Percentiles rank a stretch among this genome's conserved stretches.
phyloP scores from a whole-genome alignment of 1,284 basidiomycete species.

The Sphagnurus paluster region DNA sequence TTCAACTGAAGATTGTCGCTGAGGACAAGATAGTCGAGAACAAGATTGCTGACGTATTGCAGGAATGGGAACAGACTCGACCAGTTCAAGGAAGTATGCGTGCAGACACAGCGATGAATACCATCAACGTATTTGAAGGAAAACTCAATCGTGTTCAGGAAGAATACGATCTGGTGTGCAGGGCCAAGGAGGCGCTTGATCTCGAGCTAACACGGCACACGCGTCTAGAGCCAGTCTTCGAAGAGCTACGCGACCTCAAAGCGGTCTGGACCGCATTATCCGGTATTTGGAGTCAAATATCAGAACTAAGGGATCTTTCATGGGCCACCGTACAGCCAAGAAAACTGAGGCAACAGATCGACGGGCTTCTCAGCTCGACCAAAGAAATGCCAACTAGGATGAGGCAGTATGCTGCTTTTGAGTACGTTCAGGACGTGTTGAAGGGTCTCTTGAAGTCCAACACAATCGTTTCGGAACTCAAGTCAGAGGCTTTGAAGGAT shows the following conservation, averaged over 20 bases:
- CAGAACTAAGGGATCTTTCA: slow-evolving; percentile 83
- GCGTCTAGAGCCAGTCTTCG: slow-evolving; percentile 89
- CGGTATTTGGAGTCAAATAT: slow-evolving; percentile 94
- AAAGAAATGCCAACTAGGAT: slow-evolving; percentile 99
- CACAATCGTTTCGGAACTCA: slow-evolving; percentile 86
- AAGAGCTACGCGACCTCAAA: slow-evolving; percentile 95
- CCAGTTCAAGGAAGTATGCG: slow-evolving; percentile 96
- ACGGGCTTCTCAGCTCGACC: slow-evolving; percentile 84
- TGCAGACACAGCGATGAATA: slow-evolving; percentile 93
- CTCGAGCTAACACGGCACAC: slow-evolving; percentile 90
- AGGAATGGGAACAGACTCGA: slow-evolving; percentile 94
- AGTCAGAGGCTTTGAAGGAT: slow-evolving; percentile 96
- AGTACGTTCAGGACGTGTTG: slow-evolving; percentile 94
- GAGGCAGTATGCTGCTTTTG: slow-evolving; percentile 98
- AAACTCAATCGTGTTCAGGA: slow-evolving; percentile 89
- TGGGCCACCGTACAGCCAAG: slow-evolving; percentile 95
- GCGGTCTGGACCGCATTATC: slow-evolving; percentile 99
- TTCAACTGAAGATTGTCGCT: slow-evolving; percentile 98
- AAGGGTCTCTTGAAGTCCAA: slow-evolving; percentile 89
- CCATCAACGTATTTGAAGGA: slow-evolving; percentile 91
- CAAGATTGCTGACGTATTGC: slow-evolving; percentile 68
- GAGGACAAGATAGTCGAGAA: slow-evolving; percentile 98
- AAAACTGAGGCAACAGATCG: slow-evolving; percentile 93
- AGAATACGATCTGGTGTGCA: slow-evolving; percentile 90
- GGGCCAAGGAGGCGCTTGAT: slow-evolving; percentile 96